Conservation (phyloP, 371 early-diverging fungal genomes). For the Apophysomyces ossiformis region DNA sequence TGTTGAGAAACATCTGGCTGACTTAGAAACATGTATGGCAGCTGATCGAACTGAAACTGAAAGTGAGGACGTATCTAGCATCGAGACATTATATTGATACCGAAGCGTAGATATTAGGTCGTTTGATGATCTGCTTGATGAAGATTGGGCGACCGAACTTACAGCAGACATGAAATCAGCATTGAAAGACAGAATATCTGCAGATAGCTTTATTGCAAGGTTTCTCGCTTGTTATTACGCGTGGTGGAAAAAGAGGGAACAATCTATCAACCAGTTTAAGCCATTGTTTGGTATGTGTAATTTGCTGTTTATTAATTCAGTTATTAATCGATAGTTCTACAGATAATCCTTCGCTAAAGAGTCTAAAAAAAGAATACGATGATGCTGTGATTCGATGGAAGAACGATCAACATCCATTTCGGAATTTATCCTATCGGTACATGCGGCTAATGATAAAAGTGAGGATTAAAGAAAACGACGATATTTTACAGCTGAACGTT, state of each 20-base stretch:
- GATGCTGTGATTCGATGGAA: slow-evolving; percentile 18
- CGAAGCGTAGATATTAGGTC: neutral
- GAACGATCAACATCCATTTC: slow-evolving; percentile 9
- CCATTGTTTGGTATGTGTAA: slow-evolving; percentile 15
- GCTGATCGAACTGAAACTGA: neutral
- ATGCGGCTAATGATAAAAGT: slow-evolving; percentile 16
- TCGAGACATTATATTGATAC: neutral
- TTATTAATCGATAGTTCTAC: neutral
- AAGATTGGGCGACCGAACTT: neutral
- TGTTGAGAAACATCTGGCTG: neutral
- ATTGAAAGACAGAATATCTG: slow-evolving; percentile 8
- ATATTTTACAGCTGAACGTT: neutral
- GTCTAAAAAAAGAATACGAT: slow-evolving; percentile 15
- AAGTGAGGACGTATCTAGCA: neutral
- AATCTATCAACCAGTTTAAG: slow-evolving; percentile 8
- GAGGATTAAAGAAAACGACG: neutral
- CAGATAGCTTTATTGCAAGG: neutral
- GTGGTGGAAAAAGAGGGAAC: slow-evolving; percentile 18
- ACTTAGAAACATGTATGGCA: neutral
- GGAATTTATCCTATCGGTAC: slow-evolving; percentile 3
- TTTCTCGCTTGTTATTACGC: slow-evolving; percentile 8
- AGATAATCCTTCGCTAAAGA: neutral
- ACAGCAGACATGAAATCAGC: slow-evolving; percentile 9
- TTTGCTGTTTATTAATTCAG: neutral
- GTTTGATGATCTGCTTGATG: slow-evolving; percentile 5